These are phyloP conservation scores for Pyrenophora teres DNA, from an alignment of 2,329 filamentous ascomycete species.

Conservation along the genomic window DNA sequence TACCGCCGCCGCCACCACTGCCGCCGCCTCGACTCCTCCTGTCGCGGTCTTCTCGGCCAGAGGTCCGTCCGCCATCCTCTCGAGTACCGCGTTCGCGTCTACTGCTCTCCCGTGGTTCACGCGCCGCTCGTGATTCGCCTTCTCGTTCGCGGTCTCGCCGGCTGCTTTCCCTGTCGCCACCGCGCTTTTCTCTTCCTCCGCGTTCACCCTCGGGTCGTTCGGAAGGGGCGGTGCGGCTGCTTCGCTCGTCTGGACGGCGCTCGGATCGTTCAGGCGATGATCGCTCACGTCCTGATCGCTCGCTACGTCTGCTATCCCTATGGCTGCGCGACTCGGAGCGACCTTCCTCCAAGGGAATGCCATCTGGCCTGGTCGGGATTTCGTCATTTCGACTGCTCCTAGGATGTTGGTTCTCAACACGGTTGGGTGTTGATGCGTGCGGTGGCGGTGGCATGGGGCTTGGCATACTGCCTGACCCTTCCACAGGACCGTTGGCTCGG, in stretches of 20 bases:
- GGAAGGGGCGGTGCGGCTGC: conserved; percentile 24
- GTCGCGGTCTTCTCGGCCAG: conserved; percentile 33
- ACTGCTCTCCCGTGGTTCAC: conserved; percentile 26
- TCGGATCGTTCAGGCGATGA: conserved; percentile 30
- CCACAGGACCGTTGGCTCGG: conserved; percentile 30
- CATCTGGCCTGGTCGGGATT: conserved; percentile 22
- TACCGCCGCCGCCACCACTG: no score
- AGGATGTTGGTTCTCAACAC: conserved; percentile 28
- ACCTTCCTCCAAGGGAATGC: conserved; percentile 27
- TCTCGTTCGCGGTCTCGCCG: conserved; percentile 20
- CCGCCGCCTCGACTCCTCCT: conserved; percentile 26
- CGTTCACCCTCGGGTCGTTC: conserved; percentile 34
- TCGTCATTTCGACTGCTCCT: conserved; percentile 29
- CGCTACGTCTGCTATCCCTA: conserved; percentile 34
- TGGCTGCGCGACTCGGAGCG: conserved; percentile 37
- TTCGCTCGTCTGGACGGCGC: conserved; percentile 35
- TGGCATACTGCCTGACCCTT: conserved; percentile 20
- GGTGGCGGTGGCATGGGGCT: conserved; percentile 33
- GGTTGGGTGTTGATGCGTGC: conserved; percentile 31
- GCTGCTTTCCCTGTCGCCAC: conserved; percentile 28
- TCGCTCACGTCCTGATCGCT: conserved; percentile 34
- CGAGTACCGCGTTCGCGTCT: conserved; percentile 32
- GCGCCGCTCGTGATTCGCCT: conserved; percentile 17
- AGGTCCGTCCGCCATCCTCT: conserved; percentile 29
- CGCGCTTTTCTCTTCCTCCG: conserved; percentile 34